phyloP scores from a whole-genome alignment of 2,329 filamentous ascomycete species.

The Pseudocercospora vitis region DNA sequence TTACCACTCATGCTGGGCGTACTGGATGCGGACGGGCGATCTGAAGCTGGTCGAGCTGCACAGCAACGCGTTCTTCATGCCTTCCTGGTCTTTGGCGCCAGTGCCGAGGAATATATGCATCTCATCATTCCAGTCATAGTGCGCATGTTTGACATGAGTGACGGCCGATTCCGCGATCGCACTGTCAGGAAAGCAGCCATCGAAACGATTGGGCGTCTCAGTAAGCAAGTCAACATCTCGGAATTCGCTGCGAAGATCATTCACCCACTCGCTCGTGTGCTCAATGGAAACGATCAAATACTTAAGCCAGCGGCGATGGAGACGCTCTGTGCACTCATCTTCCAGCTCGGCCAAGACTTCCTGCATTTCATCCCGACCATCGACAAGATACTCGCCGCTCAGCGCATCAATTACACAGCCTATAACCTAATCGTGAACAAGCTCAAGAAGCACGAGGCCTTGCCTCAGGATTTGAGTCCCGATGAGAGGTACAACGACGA shows the following conservation, averaged over 20 bases:
- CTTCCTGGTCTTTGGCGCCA: constrained; percentile 92
- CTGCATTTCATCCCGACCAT: constrained; percentile 91
- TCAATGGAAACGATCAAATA: constrained; percentile 69
- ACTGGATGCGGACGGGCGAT: constrained; percentile 81
- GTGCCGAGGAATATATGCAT: constrained; percentile 98
- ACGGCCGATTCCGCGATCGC: constrained; percentile 41
- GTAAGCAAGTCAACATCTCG: constrained; percentile 92
- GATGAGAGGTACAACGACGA: constrained; percentile 70
- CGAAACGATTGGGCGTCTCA: constrained; percentile 90
- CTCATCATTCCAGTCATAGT: constrained; percentile 96
- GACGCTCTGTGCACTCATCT: constrained; percentile 90
- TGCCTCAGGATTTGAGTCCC: constrained; percentile 92
- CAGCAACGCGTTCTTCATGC: constrained; percentile 76
- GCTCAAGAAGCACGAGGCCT: constrained; percentile 85
- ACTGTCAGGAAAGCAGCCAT: constrained; percentile 85
- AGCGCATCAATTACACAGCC: constrained; percentile 84
- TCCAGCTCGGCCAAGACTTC: constrained; percentile 94
- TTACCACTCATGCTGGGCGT: constrained; percentile 93
- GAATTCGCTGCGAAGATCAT: constrained; percentile 97
- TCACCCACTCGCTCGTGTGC: constrained; percentile 82
- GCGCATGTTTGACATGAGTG: constrained; percentile 78
- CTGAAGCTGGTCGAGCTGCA: constrained; percentile 54
- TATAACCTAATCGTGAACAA: constrained; percentile 92
- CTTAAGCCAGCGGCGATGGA: constrained; percentile 83
- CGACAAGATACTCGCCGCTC: constrained; percentile 75